Base-by-base conservation (phyloP, 75 land plant species). In the Chamaecyparis obtusa region DNA sequence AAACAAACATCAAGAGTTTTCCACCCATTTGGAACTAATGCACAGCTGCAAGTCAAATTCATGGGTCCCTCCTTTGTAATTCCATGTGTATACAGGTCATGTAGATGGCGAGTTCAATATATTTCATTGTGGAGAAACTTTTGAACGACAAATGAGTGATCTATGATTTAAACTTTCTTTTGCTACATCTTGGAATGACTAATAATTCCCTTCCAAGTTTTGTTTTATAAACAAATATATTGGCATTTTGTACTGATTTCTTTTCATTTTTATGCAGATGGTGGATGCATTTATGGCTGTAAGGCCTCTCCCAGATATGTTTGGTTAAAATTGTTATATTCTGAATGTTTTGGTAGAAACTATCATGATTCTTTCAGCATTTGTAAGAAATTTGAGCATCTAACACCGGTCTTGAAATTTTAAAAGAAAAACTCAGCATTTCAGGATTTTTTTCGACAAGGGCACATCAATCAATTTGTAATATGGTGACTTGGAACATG, bases 241-340 rank as follows among this genome's bases (percentile, higher is more conserved):
- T 39, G 81, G 39, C 6, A 21, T 15, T 78, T 78, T 17, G 10
- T 24, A 64, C 69, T 64, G 69, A 64, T 24, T 24, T 64, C n/a
- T 74, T 81, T 46, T 81, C 5, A 84, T 57, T 16, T 51, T 56
- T 37, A 13, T 90, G 83, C 93, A 97, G 99, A 96, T 97, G 97
- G 99, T 97, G 78, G 99, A 95, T 91, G 95, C 93, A 15, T 97
- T 97, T 87, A 97, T 96, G 99, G 94, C 99, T 10, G 95, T 91
- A 56, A 90, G 99, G 87, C 97, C 97, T 24, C 89, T 97, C 84
- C 99, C 97, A 16, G 80, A 91, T 69, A 95, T 97, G 99, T 97
- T 94, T 86, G 87, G 83, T 36, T 88, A n/a, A 88, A 54, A 35
- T 55, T 33, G 10, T 8, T 9, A 32, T 54, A 37, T 51, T 51